Base-by-base conservation (phyloP, 2,329 filamentous ascomycete genomes). In the Westerdykella aurantiaca region DNA sequence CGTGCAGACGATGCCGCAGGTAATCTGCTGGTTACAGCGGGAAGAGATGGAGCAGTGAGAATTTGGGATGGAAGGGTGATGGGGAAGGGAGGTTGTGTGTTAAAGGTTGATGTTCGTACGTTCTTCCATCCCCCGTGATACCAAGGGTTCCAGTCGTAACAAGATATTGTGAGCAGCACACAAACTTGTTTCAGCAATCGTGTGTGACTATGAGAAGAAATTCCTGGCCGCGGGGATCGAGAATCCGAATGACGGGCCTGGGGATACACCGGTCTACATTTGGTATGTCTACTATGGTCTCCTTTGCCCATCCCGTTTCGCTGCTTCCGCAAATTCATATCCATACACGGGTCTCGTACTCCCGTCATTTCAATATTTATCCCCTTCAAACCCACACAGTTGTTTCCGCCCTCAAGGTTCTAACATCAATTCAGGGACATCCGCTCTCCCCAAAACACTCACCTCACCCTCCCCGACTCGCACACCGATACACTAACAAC, bases 171-270 rank as follows among this genome's bases (percentile, higher is more conserved):
- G 25, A 29, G 11, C 57, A 76, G 76, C 70, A 31, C 73, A 70
- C 46, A 67, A 71, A 33, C 69, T 72, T 10, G 74, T 91, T 13
- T 71, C 84, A 11, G 83, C 85, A 12, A 69, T 91, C 38, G 82
- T 83, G 1, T 75, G 81, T 50, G 78, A 75, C 38, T 65, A 72
- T 9, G 58, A 67, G 10, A 76, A 75, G 12, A 78, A 81, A 52
- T 74, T 80, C 3, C 69, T 91, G 14, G 85, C 82, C 17, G 80
- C 82, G 6, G 87, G 87, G 25, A 88, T 86, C 1, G 87, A 91
- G 57, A 72, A 86, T 31, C 68, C 68, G 40, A 69, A 67, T 23
- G 77, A 79, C 34, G 78, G 83, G 0, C 53, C 64, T 11, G 57
- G 55, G 33, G 61, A 62, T 18, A 66, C 66, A 4, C 65, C 64